A percentile compares a stretch with the other conserved stretches of the same genome.
These are phyloP conservation scores for Trichoderma gracile DNA, from an alignment of 2,329 filamentous ascomycete species.

Conservation along the genomic window DNA sequence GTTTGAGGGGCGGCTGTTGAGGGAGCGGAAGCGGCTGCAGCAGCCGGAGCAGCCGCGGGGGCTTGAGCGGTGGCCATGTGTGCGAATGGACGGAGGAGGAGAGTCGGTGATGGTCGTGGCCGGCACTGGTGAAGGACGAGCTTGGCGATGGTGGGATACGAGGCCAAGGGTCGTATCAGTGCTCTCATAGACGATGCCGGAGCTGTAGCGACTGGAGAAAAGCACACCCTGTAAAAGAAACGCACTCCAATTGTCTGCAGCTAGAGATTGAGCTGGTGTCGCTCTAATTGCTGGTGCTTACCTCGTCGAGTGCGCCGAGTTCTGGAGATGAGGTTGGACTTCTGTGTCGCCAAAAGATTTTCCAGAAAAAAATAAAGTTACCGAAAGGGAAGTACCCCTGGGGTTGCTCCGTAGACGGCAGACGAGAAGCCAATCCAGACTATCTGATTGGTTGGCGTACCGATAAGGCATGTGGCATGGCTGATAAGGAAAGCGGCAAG, in stretches of 20 bases:
- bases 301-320: neutral
- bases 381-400: neutral
- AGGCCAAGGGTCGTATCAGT: slow-evolving; percentile 15
- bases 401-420: neutral
- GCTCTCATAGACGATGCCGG: slow-evolving; percentile 26
- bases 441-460: neutral
- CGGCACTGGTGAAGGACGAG: neutral
- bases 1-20: slow-evolving; percentile 10
- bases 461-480: slow-evolving; percentile 3
- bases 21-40: slow-evolving; percentile 7
- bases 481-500: neutral
- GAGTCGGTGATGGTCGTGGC: neutral
- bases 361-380: slow-evolving; percentile 1
- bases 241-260: neutral
- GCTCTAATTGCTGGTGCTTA: neutral
- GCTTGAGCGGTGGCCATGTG: slow-evolving; percentile 27
- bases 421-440: neutral
- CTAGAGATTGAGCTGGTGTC: neutral
- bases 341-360: neutral
- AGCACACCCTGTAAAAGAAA: too few species aligned
- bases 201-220: neutral
- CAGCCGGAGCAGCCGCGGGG: slow-evolving; percentile 19
- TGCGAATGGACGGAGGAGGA: slow-evolving; percentile 16
- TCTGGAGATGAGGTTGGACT: neutral
- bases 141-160: slow-evolving; percentile 2